A percentile compares a stretch with the other conserved stretches of the same genome.
Conservation (phyloP, 2,329 filamentous ascomycete genomes). For the Botrytis aclada region DNA sequence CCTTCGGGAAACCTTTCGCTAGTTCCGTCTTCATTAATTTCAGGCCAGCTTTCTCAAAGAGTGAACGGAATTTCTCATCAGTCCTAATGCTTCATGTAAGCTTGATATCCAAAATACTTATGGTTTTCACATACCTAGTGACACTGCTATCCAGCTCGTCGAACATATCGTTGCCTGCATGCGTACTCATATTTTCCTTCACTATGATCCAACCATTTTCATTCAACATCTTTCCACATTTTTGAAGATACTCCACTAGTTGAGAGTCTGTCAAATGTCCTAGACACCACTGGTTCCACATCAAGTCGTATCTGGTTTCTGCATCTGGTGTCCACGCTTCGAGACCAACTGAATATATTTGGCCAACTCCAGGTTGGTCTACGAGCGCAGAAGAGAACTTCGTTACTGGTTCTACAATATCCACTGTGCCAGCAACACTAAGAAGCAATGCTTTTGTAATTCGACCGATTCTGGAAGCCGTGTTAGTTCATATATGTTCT, state of each 20-base stretch:
- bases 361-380: slow-evolving; percentile 55
- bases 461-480: slow-evolving; percentile 66
- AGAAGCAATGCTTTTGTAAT: slow-evolving; percentile 77
- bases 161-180: slow-evolving; percentile 61
- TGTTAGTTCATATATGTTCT: background rate
- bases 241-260: slow-evolving; percentile 62
- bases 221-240: slow-evolving; percentile 55
- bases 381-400: slow-evolving; percentile 70
- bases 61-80: slow-evolving; percentile 64
- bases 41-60: slow-evolving; percentile 70
- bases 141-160: slow-evolving; percentile 75
- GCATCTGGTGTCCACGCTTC: slow-evolving; percentile 62
- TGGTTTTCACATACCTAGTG: slow-evolving; percentile 51
- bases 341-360: slow-evolving; percentile 69
- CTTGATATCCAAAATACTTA: background rate
- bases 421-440: slow-evolving; percentile 66
- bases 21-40: slow-evolving; percentile 66
- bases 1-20: slow-evolving; percentile 62
- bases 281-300: slow-evolving; percentile 91
- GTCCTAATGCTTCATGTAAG: slow-evolving; percentile 45
- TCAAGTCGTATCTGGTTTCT: slow-evolving; percentile 63
- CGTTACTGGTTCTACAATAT: slow-evolving; percentile 79
- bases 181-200: slow-evolving; percentile 61
- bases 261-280: slow-evolving; percentile 76
- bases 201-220: slow-evolving; percentile 61